Conservation (phyloP, 78 protist species). For the Anaeramoeba flamelloides region DNA sequence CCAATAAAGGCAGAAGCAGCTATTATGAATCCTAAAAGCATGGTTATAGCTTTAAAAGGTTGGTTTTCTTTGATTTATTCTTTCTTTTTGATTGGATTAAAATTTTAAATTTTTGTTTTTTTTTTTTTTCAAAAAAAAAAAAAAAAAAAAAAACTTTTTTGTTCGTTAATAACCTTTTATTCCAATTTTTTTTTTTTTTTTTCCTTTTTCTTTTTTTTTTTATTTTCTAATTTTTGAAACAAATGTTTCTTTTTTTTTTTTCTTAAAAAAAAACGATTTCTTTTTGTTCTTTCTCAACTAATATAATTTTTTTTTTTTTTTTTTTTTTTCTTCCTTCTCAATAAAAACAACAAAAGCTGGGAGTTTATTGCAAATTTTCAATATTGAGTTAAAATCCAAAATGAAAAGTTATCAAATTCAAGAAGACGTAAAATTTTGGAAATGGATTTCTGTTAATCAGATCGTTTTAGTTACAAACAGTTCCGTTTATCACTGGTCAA, state of each 20-base stretch:
- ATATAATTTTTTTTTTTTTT: not conserved
- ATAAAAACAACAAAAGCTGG: slow-evolving; percentile 29
- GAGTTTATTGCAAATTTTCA: slow-evolving; percentile 70
- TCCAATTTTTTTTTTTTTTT: slow-evolving; percentile 11
- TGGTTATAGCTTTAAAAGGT: slow-evolving; percentile 82
- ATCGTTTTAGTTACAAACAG: slow-evolving; percentile 77
- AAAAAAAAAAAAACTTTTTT: no score
- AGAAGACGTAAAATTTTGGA: slow-evolving; percentile 81
- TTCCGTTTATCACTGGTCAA: slow-evolving; percentile 91
- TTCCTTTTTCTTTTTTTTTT: not conserved
- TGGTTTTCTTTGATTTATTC: no score
- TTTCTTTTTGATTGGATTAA: no score
- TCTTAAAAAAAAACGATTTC: no score
- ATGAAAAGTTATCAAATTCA: slow-evolving; percentile 49
- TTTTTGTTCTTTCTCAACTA: no score
- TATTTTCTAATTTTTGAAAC: no score
- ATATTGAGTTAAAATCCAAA: slow-evolving; percentile 66
- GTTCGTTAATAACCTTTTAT: no score
- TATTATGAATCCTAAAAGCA: slow-evolving; percentile 80
- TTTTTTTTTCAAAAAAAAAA: no score
- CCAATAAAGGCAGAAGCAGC: slow-evolving; percentile 82
- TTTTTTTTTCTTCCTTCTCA: not conserved
- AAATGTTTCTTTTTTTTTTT: no score
- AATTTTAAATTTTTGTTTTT: no score
- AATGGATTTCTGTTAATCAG: slow-evolving; percentile 64